These are phyloP conservation scores for Hyaloperonospora brassicae DNA, from an alignment of 352 stramenopile genomes.

Conservation along the genomic window DNA sequence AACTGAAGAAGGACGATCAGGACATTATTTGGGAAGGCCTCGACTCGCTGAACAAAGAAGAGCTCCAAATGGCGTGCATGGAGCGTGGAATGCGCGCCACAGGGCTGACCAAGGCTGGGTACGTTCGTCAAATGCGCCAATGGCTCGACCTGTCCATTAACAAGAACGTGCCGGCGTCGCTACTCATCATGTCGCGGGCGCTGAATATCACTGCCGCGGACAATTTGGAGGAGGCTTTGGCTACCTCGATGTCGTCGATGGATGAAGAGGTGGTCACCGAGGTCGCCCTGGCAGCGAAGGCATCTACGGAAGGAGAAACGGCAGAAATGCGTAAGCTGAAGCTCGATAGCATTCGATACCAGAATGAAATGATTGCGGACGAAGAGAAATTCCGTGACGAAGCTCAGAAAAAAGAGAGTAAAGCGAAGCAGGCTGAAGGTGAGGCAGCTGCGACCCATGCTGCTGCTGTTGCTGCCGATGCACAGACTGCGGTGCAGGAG, in stretches of 20 bases:
- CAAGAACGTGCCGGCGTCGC: constrained; percentile 96
- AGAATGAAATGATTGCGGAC: constrained; percentile 93
- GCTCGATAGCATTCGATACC: constrained; percentile 90
- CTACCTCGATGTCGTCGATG: constrained; percentile 84
- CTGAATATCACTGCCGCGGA: constrained; percentile 91
- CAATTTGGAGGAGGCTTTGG: constrained; percentile 78
- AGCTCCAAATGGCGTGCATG: constrained; percentile 94
- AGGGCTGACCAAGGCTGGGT: constrained; percentile 93
- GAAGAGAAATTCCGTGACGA: constrained; percentile 88
- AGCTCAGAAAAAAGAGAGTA: constrained; percentile 70
- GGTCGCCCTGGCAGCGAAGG: constrained; percentile 71
- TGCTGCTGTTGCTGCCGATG: constrained; percentile 16
- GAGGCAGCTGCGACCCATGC: constrained; percentile 35
- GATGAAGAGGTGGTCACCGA: constrained; percentile 84
- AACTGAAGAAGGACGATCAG: constrained; percentile 97
- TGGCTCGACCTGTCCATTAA: constrained; percentile 98
- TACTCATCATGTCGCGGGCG: constrained; percentile 97
- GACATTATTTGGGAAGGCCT: constrained; percentile 98
- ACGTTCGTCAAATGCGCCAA: constrained; percentile 92
- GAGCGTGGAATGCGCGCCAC: constrained; percentile 96
- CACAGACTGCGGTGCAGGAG: constrained; percentile 28
- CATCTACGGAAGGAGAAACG: constrained; percentile 46
- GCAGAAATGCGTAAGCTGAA: constrained; percentile 75
- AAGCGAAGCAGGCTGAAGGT: constrained; percentile 71
- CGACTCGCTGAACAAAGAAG: constrained; percentile 95